Evolutionary conservation across 306 rosid species (phyloP).

Genomic region (Prinsepia uniflora): DNA sequence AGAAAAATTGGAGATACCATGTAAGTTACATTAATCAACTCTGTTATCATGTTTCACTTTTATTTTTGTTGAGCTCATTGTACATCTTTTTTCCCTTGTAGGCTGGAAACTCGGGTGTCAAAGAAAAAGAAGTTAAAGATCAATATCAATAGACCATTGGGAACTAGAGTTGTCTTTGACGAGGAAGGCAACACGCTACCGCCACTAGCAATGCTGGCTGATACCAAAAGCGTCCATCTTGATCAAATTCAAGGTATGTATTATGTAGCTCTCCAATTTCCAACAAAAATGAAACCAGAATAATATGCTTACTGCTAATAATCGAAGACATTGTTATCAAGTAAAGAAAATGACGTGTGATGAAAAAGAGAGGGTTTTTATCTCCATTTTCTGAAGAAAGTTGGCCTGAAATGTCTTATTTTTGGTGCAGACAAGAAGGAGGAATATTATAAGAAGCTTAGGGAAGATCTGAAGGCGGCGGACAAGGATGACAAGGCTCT

Average conservation of each 20-base stretch:
- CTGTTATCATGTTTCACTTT: neutral
- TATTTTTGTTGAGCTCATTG: constrained; percentile 13
- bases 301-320: neutral
- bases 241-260: constrained; percentile 56
- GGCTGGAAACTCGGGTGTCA: constrained; percentile 49
- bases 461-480: constrained; percentile 62
- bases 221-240: constrained; percentile 36
- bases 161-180: constrained; percentile 77
- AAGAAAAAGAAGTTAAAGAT: constrained; percentile 90
- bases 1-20: constrained; percentile 39
- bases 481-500: constrained; percentile 77
- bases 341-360: neutral
- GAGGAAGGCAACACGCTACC: constrained; percentile 77
- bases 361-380: neutral
- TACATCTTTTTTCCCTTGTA: constrained; percentile 28
- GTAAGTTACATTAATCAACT: constrained; percentile 32
- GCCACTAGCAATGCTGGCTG: constrained; percentile 76
- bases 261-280: neutral
- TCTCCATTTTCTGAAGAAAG: neutral
- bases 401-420: neutral
- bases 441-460: constrained; percentile 63
- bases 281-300: neutral
- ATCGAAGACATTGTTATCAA: neutral
- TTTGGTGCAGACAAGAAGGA: constrained; percentile 55
- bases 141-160: constrained; percentile 68